Evolutionary conservation across 2,329 filamentous ascomycete species (phyloP), one percentile per base, ranked within the genome.

Genomic region (Triangularia setosa): DNA sequence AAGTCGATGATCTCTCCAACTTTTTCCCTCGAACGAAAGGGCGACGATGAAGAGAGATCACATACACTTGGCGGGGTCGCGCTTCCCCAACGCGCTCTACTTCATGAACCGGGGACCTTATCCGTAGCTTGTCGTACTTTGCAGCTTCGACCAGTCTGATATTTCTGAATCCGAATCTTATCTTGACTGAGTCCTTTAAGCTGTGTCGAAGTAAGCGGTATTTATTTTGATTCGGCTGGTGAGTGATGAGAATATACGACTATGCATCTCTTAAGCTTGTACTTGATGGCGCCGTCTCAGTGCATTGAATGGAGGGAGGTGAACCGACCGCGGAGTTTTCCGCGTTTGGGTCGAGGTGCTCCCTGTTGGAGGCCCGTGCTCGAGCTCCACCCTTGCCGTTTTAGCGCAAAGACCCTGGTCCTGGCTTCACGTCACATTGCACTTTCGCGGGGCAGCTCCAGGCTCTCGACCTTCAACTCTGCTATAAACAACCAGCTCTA

Each of bases 251-350:
- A n/a, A 48, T 48, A 48, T 48, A 48, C 40, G 7, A 21, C n/a
- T 23, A 48, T 21, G 40, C 21, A 48, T 48, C 18, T 48, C 40
- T 21, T 14, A 18, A 48, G 21, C 40, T 48, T 48, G 21, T 48
- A 48, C 40, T 48, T n/a, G 40, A 48, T 2, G 5, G n/a, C 40
- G n/a, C n/a, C 40, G n/a, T 21, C 18, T 48, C 40, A 63, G n/a
- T 60, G 48, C 24, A 30, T 14, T 48, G 54, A 14, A 48, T 48
- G 40, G 40, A 48, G n/a, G n/a, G 40, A 48, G n/a, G 40, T 48
- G 18, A 63, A 48, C 21, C 9, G n/a, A 27, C 16, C 23, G 58
- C 64, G 61, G 61, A 63, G 58, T 58, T 62, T 62, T 60, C 63
- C 64, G 54, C 52, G 52, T 25, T 48, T 12, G 40, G 21, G 40